Evolutionary conservation across 257 asterid genomes (phyloP).

Genomic region (Plantago ovata): DNA sequence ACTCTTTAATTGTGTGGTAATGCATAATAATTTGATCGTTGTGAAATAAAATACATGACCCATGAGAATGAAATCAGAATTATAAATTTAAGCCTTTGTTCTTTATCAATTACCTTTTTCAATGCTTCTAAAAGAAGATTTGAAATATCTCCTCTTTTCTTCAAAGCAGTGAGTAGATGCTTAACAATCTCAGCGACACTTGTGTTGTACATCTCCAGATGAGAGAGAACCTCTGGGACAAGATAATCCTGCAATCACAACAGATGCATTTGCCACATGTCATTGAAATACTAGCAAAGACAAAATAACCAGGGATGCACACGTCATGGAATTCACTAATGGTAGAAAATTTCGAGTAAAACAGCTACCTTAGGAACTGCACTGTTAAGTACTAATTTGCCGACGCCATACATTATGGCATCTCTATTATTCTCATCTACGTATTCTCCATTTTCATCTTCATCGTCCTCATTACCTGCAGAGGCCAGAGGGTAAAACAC

Average conservation of each 20-base stretch:
- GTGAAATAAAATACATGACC: neutral
- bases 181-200: slow-evolving; percentile 76
- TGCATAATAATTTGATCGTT: slow-evolving; percentile 1
- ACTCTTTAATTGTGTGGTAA: slow-evolving; percentile 2
- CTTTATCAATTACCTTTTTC: slow-evolving; percentile 45
- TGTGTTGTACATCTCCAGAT: slow-evolving; percentile 54
- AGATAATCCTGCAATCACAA: slow-evolving; percentile 58
- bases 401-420: slow-evolving; percentile 68
- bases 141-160: slow-evolving; percentile 68
- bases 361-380: slow-evolving; percentile 69
- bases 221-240: slow-evolving; percentile 80
- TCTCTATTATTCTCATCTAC: slow-evolving; percentile 86
- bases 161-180: slow-evolving; percentile 69
- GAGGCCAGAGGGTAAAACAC: slow-evolving; percentile 3
- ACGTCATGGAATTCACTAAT: neutral
- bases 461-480: slow-evolving; percentile 81
- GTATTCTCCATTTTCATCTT: slow-evolving; percentile 73
- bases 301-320: neutral
- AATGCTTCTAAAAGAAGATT: slow-evolving; percentile 61
- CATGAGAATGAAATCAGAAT: neutral
- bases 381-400: slow-evolving; percentile 69
- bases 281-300: slow-evolving; percentile 12
- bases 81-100: neutral
- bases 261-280: slow-evolving; percentile 12
- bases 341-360: neutral